Base-by-base conservation (phyloP, 306 rosid species). In the Hippophae tibetana region DNA sequence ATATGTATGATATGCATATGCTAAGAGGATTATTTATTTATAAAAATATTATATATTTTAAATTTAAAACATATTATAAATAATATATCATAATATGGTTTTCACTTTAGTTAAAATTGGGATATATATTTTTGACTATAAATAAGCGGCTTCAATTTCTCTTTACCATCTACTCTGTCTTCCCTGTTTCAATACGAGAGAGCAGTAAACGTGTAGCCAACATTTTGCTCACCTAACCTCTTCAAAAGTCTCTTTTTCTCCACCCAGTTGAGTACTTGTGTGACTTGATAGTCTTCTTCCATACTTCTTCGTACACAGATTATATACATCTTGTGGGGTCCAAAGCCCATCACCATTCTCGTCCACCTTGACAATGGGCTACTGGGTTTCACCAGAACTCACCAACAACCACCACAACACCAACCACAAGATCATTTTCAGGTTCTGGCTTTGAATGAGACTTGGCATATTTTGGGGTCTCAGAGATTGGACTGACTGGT, bases 191-290 rank as follows among this genome's bases (percentile, higher is more conserved):
- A 7, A 38, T 23, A 44, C 38, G 42, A 18, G 44, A 52, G 65
- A 43, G 18, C n/a, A 40, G 69, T 54, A 78, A 81, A 71, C 77
- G 82, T 74, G 86, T 56, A 38, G 74, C 68, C 67, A 63, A 65
- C 72, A 46, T 82, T 86, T 69, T 58, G 83, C 80, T 76, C 81
- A 78, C 83, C 94, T 76, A 80, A 76, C 76, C 52, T 51, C 38
- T 31, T 54, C 43, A 27, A 10, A 6, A 13, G 18, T 9, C 64
- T 31, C 44, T 41, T 12, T 44, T 52, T 49, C 27, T 50, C 67
- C 25, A 47, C 47, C 43, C 38, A 31, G 38, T 42, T 56, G 5
- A 6, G 9, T 44, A 6, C 27, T 11, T 60, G 43, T 41, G 46
- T 43, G 69, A 40, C 62, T 14, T 49, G 65, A 61, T 43, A 45